Base-by-base conservation (phyloP, 176 grass and related monocot species). In the Raddia guianensis region DNA sequence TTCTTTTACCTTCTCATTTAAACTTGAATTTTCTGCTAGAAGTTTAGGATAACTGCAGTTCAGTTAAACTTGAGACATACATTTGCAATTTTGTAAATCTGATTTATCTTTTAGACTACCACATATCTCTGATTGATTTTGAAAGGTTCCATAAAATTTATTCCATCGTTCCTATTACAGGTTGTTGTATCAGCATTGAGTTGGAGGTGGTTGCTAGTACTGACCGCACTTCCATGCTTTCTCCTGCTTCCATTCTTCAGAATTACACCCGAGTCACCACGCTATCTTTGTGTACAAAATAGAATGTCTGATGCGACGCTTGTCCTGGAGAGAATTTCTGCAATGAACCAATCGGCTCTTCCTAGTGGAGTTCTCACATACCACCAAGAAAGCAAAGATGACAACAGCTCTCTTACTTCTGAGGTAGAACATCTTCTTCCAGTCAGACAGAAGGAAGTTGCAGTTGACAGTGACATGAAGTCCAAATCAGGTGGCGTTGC, bases 201-300 rank as follows among this genome's bases (percentile, higher is more conserved):
- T 50, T 97, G 94, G 91, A 93, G 94, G 71, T 97, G 91, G 78
- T 75, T 97, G 81, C 85, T 97, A 79, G 82, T 46, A 9, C 56
- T 97, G 42, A 91, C 82, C 18, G 73, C 94, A n/a, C 18, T 94
- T 86, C 91, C 94, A 32, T 88, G 89, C 42, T 94, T 90, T 65
- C 8, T 94, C 27, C 63, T 97, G 82, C 87, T 97, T 12, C 5
- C 89, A 68, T 91, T 97, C 71, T 97, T 89, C 35, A 35, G 50
- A 18, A 20, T 72, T 46, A 87, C 87, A 42, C 87, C 94, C 0
- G 94, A 97, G 85, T 97, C 94, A 0, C 94, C 91, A 40, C 87
- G 94, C 42, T 97, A 91, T 57, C 87, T 97, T 35, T 97, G 83
- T 65, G 88, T 55, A 44, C 90, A 87, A 73, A 86, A 90, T 46